phyloP scores from a whole-genome alignment of 2,329 filamentous ascomycete genomes.

The Trichocomaceae sp. region DNA sequence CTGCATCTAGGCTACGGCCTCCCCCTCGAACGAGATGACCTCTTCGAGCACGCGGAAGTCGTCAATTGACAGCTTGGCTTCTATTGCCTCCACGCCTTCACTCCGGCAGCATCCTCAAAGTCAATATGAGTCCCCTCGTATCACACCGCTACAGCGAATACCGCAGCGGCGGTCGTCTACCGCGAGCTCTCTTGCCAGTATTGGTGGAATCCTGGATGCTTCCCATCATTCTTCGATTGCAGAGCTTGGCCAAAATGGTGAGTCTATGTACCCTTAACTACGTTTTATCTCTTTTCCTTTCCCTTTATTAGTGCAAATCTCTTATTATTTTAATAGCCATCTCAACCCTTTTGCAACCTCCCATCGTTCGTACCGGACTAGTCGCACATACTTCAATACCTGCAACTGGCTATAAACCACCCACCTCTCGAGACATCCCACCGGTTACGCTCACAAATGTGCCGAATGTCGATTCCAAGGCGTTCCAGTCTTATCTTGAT shows the following conservation, averaged over 20 bases:
- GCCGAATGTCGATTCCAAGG: slow-evolving; percentile 66
- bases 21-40: slow-evolving; percentile 48
- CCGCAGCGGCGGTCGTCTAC: slow-evolving; percentile 65
- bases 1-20: slow-evolving; percentile 12
- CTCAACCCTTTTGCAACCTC: slow-evolving; percentile 83
- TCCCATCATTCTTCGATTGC: slow-evolving; percentile 53
- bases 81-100: slow-evolving; percentile 46
- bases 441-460: slow-evolving; percentile 89
- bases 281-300: background rate
- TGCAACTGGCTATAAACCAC: slow-evolving; percentile 69
- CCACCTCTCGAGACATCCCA: slow-evolving; percentile 82
- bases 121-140: slow-evolving; percentile 33
- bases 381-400: slow-evolving; percentile 65
- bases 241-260: slow-evolving; percentile 80
- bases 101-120: slow-evolving; percentile 44
- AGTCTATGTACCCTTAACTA: background rate
- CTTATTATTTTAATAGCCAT: slow-evolving; percentile 59
- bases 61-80: slow-evolving; percentile 59
- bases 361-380: slow-evolving; percentile 81
- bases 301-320: background rate
- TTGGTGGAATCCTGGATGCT: slow-evolving; percentile 75
- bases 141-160: slow-evolving; percentile 27
- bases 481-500: slow-evolving; percentile 76
- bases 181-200: slow-evolving; percentile 79
- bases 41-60: slow-evolving; percentile 58